phyloP scores from a whole-genome alignment of 1,139 yeast species.

The Yueomyces sp. region DNA sequence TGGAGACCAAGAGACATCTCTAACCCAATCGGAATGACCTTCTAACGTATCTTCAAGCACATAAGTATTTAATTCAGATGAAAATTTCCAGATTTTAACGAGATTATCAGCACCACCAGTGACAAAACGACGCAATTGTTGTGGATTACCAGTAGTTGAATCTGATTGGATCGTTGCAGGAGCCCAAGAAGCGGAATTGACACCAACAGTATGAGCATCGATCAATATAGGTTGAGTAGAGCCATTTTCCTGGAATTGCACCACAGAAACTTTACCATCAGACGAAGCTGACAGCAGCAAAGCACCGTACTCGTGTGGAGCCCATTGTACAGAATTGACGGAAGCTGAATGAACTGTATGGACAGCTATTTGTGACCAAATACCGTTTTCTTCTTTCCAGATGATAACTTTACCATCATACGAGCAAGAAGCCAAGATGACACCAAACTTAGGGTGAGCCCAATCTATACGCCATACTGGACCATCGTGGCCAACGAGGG shows the following conservation, averaged over 20 bases:
- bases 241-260: constrained; percentile 87
- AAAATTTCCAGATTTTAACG: constrained; percentile 81
- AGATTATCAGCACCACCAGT: constrained; percentile 93
- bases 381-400: constrained; percentile 89
- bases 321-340: constrained; percentile 92
- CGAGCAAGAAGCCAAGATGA: constrained; percentile 85
- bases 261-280: constrained; percentile 87
- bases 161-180: constrained; percentile 36
- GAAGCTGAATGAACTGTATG: constrained; percentile 87
- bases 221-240: constrained; percentile 43
- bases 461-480: constrained; percentile 98
- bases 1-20: constrained; percentile 98
- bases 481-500: constrained; percentile 83
- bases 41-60: constrained; percentile 63
- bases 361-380: constrained; percentile 81
- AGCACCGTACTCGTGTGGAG: constrained; percentile 95
- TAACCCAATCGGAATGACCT: constrained; percentile 96
- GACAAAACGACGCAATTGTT: constrained; percentile 53
- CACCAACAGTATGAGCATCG: constrained; percentile 84
- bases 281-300: constrained; percentile 81
- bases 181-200: constrained; percentile 92
- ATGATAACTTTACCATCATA: constrained; percentile 89
- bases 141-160: constrained; percentile 15
- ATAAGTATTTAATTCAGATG: constrained; percentile 44
- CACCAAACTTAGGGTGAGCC: constrained; percentile 99